A percentile compares a stretch with the other conserved stretches of the same genome.
These are phyloP conservation scores for Coniferiporia weirii DNA, from an alignment of 1,284 basidiomycete genomes.

Conservation along the genomic window DNA sequence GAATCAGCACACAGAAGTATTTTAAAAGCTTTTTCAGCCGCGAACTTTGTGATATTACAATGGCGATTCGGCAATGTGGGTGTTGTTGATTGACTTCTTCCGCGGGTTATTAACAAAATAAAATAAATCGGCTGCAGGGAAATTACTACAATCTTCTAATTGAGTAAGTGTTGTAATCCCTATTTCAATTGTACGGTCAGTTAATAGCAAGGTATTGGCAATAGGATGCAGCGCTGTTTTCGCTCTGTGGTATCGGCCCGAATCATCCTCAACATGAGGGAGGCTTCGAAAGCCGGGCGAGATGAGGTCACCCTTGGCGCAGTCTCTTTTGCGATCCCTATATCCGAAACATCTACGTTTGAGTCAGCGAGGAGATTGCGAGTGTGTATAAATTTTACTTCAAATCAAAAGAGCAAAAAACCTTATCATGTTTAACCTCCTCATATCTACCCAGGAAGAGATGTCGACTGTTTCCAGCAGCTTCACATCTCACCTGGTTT, in stretches of 20 bases:
- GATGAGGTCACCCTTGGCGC: neutral
- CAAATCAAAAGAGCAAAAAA: too few species aligned
- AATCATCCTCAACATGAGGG: neutral
- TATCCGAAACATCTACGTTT: neutral
- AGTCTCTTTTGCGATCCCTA: neutral
- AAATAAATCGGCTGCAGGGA: neutral
- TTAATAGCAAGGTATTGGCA: neutral
- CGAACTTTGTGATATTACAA: neutral
- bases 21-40: neutral
- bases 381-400: too few species aligned
- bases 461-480: too few species aligned
- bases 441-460: too few species aligned
- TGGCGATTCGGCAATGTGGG: neutral
- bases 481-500: too few species aligned
- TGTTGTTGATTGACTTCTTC: neutral
- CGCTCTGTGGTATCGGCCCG: neutral
- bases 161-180: neutral
- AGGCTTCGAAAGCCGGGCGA: neutral
- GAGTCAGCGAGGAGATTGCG: too few species aligned
- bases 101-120: neutral
- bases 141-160: neutral
- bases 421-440: too few species aligned
- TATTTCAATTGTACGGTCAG: neutral
- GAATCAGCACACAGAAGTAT: neutral
- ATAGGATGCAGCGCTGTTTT: conserved; percentile 1